phyloP scores from a whole-genome alignment of 2,329 filamentous ascomycete genomes.

The Hymenoscyphus fructigenus region DNA sequence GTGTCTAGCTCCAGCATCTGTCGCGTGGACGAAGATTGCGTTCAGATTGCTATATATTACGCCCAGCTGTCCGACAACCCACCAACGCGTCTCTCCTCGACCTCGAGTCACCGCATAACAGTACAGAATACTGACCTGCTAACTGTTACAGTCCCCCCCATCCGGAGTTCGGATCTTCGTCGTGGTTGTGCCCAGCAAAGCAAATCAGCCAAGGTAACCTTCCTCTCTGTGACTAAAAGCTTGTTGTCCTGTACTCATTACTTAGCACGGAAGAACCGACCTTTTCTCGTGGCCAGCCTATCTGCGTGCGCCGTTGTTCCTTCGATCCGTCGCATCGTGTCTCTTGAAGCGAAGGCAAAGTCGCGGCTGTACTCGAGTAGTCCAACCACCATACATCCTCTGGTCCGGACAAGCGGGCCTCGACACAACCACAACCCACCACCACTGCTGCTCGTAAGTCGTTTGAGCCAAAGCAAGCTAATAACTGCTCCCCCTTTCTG shows the following conservation, averaged over 20 bases:
- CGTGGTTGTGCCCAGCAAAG: not conserved
- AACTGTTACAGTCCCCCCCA: not conserved
- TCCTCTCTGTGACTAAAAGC: not conserved
- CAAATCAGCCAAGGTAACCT: not conserved
- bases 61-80: not conserved
- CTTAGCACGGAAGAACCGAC: not conserved
- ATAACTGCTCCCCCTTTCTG: not conserved
- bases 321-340: conserved; percentile 5
- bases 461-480: conserved; percentile 3
- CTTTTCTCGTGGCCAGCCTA: not conserved
- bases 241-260: not conserved
- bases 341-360: not conserved
- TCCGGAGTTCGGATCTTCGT: not conserved
- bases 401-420: conserved; percentile 8
- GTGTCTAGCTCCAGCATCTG: not conserved
- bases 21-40: not conserved
- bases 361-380: not conserved
- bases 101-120: not conserved
- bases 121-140: not conserved
- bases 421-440: not conserved
- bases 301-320: conserved; percentile 5
- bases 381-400: conserved; percentile 11
- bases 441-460: not conserved
- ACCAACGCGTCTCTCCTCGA: not conserved
- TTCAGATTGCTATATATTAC: not conserved